These are phyloP conservation scores for Bathelium albidoporum DNA, from an alignment of 495 filamentous ascomycete species.

Conservation along the genomic window DNA sequence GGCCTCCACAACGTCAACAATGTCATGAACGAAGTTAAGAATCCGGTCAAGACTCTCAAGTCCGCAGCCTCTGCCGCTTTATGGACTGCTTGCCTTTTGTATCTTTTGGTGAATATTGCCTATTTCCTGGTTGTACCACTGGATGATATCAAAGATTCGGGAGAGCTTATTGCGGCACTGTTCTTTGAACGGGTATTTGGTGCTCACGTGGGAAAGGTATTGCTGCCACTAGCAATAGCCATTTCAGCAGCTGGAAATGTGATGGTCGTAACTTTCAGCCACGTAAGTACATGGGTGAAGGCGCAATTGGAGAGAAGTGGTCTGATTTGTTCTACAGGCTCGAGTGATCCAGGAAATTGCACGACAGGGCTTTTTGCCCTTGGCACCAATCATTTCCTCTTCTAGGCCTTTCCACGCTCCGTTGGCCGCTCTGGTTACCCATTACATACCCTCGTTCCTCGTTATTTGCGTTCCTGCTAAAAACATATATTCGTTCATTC, in stretches of 20 bases:
- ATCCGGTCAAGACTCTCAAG: constrained; percentile 56
- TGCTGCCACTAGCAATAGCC: constrained; percentile 56
- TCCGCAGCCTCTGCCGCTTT: constrained; percentile 54
- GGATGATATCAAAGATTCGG: constrained; percentile 56
- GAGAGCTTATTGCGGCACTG: constrained; percentile 56
- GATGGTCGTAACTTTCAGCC: constrained; percentile 60
- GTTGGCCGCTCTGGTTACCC: constrained; percentile 54
- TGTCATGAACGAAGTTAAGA: constrained; percentile 64
- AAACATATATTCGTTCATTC: constrained; percentile 64
- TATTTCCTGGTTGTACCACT: constrained; percentile 60
- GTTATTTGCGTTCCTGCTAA: constrained; percentile 54
- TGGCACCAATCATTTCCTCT: constrained; percentile 48
- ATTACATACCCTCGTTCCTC: constrained; percentile 56
- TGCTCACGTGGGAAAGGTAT: constrained; percentile 40
- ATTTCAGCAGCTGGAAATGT: constrained; percentile 62
- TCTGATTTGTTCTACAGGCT: constrained; percentile 37
- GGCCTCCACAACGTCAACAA: constrained; percentile 62
- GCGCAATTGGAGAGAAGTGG: neutral
- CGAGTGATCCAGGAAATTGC: constrained; percentile 62
- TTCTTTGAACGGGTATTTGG: constrained; percentile 63
- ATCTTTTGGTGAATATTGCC: constrained; percentile 59
- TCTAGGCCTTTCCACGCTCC: constrained; percentile 59
- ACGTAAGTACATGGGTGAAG: neutral
- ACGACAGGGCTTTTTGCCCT: constrained; percentile 61
- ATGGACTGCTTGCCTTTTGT: constrained; percentile 49